Conservation (phyloP, 2,329 filamentous ascomycete species). For the Orbilia brochopaga region DNA sequence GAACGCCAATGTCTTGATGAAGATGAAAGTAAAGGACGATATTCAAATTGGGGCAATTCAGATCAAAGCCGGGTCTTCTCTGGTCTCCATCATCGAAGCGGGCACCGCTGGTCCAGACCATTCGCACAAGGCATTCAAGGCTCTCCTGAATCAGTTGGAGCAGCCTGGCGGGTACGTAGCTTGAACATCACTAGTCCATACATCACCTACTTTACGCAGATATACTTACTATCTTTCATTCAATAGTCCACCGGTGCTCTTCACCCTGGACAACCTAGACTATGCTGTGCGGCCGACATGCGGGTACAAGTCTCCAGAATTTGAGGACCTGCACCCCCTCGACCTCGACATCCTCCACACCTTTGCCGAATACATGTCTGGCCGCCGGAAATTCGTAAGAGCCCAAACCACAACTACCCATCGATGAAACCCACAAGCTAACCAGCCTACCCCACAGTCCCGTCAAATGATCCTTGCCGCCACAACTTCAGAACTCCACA, state of each 20-base stretch:
- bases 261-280: constrained; percentile 77
- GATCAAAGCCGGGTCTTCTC: constrained; percentile 24
- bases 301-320: constrained; percentile 74
- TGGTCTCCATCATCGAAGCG: constrained; percentile 44
- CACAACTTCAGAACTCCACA: constrained; percentile 63
- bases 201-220: constrained; percentile 54
- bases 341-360: constrained; percentile 77
- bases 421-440: constrained; percentile 66
- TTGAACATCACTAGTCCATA: neutral
- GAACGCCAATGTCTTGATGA: constrained; percentile 66
- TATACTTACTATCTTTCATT: constrained; percentile 61
- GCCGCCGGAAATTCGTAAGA: constrained; percentile 62
- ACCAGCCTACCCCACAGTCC: constrained; percentile 59
- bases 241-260: constrained; percentile 70
- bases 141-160: constrained; percentile 51
- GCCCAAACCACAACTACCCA: constrained; percentile 37
- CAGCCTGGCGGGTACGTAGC: constrained; percentile 50
- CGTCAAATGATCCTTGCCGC: constrained; percentile 74
- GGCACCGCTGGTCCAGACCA: constrained; percentile 50
- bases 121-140: constrained; percentile 53
- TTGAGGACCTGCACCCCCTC: constrained; percentile 80
- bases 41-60: constrained; percentile 24
- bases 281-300: constrained; percentile 77
- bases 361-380: constrained; percentile 75
- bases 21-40: constrained; percentile 14